Base-by-base conservation (phyloP, 768 basidiomycete species). In the Naematelia encephala region DNA sequence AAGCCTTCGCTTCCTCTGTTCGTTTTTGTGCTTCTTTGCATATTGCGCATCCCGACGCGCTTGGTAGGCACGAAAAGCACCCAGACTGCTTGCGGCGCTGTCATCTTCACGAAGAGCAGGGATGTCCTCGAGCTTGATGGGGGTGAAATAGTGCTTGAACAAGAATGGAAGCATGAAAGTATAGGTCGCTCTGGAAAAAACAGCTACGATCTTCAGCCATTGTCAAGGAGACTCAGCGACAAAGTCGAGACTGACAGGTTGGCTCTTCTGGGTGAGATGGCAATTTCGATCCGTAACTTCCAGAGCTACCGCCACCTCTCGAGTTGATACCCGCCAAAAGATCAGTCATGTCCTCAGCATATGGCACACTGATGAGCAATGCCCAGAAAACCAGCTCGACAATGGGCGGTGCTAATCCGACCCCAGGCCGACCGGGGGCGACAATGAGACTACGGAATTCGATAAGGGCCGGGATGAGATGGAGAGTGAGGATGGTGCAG, bases 81-180 rank as follows among this genome's bases (percentile, higher is more conserved):
- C 75, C 12, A 75, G 45, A 25, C 61, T 60, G 5, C 68, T 59
- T 2, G 70, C 65, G 5, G 73, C 53, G 3, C 60, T 54, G 54
- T 77, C 73, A 51, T 77, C 75, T 54, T 77, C 75, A 25, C 75
- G 51, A 11, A 77, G 49, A 1, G 70, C 70, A 1, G 75, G 75
- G 4, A 75, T 67, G 39, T 77, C 75, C 19, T 62, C 54, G 42
- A 73, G 56, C 4, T 54, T 64, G 51, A 75, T 60, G 1, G 73
- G 62, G 0, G 51, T 61, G 12, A 58, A 54, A 56, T 72, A 75
- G 54, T 75, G 67, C 34, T 67, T 64, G 48, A 73, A 44, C 39
- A 77, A 57, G 23, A 77, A 60, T 1, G 75, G 75, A 5, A 74
- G 51, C 48, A 77, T 56, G 59, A 70, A 74, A 1, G 57, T 57